Conservation (phyloP, 352 stramenopile genomes). For the Pythium oligandrum region DNA sequence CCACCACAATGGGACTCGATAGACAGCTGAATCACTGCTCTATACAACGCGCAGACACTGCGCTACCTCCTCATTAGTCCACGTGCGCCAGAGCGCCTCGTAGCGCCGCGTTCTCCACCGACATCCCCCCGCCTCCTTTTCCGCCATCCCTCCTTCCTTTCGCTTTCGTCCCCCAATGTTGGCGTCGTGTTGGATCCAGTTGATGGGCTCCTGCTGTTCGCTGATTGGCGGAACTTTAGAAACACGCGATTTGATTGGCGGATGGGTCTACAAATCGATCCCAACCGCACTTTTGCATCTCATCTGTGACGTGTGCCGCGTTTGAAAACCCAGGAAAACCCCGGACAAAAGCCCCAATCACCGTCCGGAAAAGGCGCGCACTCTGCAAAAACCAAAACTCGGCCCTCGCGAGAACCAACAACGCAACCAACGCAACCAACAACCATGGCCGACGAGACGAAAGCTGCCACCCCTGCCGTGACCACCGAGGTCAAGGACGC, state of each 20-base stretch:
- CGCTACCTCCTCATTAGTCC: neutral
- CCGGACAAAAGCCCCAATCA: too few species aligned
- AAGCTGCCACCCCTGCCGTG: conserved; percentile 33
- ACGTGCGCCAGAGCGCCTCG: neutral
- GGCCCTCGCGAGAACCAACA: conserved; percentile 1
- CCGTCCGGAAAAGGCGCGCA: conserved; percentile 1
- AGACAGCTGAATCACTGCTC: neutral
- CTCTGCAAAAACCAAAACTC: conserved; percentile 17
- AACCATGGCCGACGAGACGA: conserved; percentile 42
- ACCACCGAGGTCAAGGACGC: conserved; percentile 16
- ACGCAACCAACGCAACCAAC: neutral
- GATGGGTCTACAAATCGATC: conserved; percentile 10
- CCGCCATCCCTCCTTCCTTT: conserved; percentile 1
- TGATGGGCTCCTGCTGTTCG: neutral
- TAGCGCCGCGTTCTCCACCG: neutral
- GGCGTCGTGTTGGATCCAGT: conserved; percentile 2
- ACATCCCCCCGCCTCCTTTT: neutral
- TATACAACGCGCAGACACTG: too few species aligned
- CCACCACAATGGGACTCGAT: neutral
- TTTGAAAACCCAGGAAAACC: conserved; percentile 2
- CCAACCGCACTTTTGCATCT: conserved; percentile 18
- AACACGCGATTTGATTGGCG: conserved; percentile 14
- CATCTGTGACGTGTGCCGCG: conserved; percentile 18
- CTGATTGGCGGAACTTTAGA: conserved; percentile 27
- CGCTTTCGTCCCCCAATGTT: neutral